These are phyloP conservation scores for Stagonosporopsis cucurbitacearum DNA, from an alignment of 2,329 filamentous ascomycete species.

Conservation along the genomic window DNA sequence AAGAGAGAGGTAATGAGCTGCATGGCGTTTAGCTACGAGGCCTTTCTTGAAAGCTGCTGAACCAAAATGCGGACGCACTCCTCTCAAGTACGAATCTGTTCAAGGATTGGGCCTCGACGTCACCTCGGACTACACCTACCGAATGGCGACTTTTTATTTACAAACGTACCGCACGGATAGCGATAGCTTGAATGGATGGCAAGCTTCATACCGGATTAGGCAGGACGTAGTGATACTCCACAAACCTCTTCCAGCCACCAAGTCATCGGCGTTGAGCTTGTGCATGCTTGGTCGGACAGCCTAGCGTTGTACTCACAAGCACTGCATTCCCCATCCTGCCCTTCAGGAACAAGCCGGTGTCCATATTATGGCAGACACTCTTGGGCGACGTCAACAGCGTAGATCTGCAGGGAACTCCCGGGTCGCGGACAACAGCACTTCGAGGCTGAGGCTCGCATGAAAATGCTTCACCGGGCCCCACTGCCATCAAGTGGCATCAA, in stretches of 20 bases:
- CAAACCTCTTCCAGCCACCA: constrained; percentile 9
- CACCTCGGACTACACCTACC: constrained; percentile 9
- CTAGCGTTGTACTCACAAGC: neutral
- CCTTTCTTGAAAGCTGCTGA: constrained; percentile 9
- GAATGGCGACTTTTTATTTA: constrained; percentile 19
- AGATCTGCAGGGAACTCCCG: neutral
- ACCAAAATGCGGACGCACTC: neutral
- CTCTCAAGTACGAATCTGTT: constrained; percentile 9
- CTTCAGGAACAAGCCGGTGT: neutral
- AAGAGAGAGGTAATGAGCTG: constrained; percentile 40
- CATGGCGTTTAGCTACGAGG: constrained; percentile 27
- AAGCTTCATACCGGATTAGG: constrained; percentile 27
- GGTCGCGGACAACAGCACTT: neutral
- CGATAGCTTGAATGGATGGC: constrained; percentile 13
- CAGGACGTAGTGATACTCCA: constrained; percentile 22
- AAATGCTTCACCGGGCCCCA: constrained; percentile 30
- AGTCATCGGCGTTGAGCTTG: constrained; percentile 7
- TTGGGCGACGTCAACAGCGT: neutral
- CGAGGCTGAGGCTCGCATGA: neutral
- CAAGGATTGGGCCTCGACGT: constrained; percentile 10
- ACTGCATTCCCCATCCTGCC: neutral
- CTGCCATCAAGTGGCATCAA: constrained; percentile 10
- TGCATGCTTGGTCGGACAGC: neutral
- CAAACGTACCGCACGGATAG: constrained; percentile 9
- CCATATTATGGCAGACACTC: neutral